Evolutionary conservation across 768 basidiomycete species (phyloP).

Genomic region (Lactifluus pinguis): DNA sequence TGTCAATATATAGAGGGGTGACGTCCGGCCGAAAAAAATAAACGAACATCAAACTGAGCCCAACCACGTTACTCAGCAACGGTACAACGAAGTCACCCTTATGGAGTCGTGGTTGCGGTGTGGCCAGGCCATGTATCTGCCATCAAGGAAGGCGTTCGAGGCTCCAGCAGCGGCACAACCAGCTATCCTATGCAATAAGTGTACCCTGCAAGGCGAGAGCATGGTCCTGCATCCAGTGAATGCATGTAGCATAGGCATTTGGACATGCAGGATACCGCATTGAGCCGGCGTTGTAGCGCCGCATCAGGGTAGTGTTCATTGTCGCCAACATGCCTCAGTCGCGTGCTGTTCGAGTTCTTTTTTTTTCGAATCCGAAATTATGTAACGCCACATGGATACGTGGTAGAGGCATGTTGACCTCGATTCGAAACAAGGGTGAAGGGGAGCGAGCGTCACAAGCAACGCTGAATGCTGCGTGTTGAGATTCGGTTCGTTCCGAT

Average conservation of each 20-base stretch:
- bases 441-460: too few species aligned
- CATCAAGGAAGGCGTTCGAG: neutral
- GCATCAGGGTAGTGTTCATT: neutral
- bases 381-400: neutral
- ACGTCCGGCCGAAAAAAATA: neutral
- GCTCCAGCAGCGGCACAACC: neutral
- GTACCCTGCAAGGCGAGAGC: neutral
- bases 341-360: neutral
- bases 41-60: neutral
- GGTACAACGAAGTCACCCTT: neutral
- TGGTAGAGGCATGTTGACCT: too few species aligned
- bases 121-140: neutral
- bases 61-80: neutral
- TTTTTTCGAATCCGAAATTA: too few species aligned
- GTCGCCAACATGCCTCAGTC: neutral
- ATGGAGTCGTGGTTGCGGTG: neutral
- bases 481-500: too few species aligned
- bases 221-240: neutral
- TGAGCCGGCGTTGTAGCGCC: slow-evolving; percentile 3
- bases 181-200: slow-evolving; percentile 2
- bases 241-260: neutral
- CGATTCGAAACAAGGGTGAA: too few species aligned
- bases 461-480: too few species aligned
- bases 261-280: slow-evolving; percentile 6
- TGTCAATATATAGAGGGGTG: neutral